Base-by-base conservation (phyloP, 2,329 filamentous ascomycete genomes). In the Epichloe sp. region DNA sequence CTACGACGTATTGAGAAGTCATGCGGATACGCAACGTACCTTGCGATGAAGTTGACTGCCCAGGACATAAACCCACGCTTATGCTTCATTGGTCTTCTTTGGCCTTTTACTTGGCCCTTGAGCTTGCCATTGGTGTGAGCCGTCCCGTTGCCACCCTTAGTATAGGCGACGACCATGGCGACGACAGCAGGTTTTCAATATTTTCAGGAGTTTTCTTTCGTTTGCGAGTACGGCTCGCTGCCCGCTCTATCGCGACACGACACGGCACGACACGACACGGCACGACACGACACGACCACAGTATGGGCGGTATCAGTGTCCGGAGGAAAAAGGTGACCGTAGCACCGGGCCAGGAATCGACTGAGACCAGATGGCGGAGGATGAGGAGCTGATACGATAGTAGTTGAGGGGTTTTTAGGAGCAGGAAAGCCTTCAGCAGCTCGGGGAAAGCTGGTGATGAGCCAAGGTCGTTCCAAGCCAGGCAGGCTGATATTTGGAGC, bases 21-120 rank as follows among this genome's bases (percentile, higher is more conserved):
- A 31, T 31, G 31, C 31, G 31, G 31, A 11, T 31, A 31, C 31
- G 31, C 5, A 19, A 57, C 68, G 51, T 71, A 80, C 80, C 81
- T 78, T 15, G 79, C 77, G 35, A 75, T 56, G 17, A 72, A 66
- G 62, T 68, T 77, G 55, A 80, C 67, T 40, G 71, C 56, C 62
- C 71, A 67, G 17, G 55, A 51, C 31, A 68, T 48, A 52, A 69
- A 62, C 46, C 66, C 58, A 47, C 56, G 59, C 37, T 54, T 54
- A 48, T 53, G 58, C 51, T 56, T 63, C 14, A 51, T 48, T 40
- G 49, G 45, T 36, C 53, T 57, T 55, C 60, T 60, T 17, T 57
- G 56, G 54, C 53, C 48, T 14, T 49, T 53, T 15, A 56, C 44
- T 46, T 67, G 63, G 49, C 62, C 61, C 50, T 65, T 65, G 44